A percentile compares a stretch with the other conserved stretches of the same genome.
Conservation (phyloP, 805 yeast species). For the Kregervanrija fluxuum region DNA sequence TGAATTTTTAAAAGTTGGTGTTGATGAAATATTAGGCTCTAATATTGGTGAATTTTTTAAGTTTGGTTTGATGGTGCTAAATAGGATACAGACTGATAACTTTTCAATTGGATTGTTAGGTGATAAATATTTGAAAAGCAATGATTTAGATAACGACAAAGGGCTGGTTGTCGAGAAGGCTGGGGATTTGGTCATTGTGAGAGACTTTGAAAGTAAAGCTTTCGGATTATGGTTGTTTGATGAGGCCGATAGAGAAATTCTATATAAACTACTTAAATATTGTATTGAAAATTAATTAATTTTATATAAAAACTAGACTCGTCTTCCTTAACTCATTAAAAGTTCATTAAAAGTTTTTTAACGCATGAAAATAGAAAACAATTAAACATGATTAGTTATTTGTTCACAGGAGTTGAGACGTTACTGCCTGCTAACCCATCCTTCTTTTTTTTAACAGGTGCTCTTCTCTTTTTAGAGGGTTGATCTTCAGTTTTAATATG, state of each 20-base stretch:
- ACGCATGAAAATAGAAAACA: too few relatives aligned
- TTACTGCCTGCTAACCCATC: not conserved
- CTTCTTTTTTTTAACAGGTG: conserved; percentile 21
- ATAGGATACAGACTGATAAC: conserved; percentile 61
- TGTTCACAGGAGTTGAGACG: not conserved
- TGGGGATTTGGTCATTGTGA: conserved; percentile 63
- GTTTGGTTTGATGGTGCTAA: conserved; percentile 64
- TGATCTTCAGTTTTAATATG: conserved; percentile 12
- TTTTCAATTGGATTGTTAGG: conserved; percentile 65
- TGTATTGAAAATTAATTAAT: conserved; percentile 19
- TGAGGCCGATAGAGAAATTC: conserved; percentile 54
- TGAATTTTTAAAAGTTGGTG: conserved; percentile 4
- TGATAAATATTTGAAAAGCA: conserved; percentile 32
- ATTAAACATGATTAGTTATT: too few relatives aligned
- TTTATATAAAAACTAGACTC: not conserved
- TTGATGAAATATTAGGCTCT: conserved; percentile 28
- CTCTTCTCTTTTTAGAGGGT: conserved; percentile 24
- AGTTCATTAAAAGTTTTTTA: too few relatives aligned
- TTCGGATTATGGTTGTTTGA: conserved; percentile 77
- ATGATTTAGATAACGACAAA: conserved; percentile 17
- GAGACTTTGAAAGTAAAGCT: conserved; percentile 59
- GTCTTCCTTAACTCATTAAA: too few relatives aligned
- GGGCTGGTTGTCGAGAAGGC: conserved; percentile 61
- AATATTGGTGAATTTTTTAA: conserved; percentile 36
- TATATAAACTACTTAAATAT: conserved; percentile 35